These are phyloP conservation scores for Gaeumannomyces tritici DNA, from an alignment of 2,329 filamentous ascomycete genomes.

Conservation along the genomic window DNA sequence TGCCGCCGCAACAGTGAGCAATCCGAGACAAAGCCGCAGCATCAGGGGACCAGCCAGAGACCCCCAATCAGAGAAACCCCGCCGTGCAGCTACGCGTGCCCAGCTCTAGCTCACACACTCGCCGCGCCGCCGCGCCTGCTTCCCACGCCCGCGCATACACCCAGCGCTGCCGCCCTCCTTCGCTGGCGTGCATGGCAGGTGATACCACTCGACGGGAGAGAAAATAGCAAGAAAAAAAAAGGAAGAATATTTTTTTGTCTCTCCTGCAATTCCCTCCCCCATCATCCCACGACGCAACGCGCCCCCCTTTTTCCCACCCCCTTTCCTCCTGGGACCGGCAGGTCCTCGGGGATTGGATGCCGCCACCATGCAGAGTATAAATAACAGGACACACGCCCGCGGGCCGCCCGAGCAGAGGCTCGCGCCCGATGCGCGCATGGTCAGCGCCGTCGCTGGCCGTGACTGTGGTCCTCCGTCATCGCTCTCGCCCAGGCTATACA, in stretches of 20 bases:
- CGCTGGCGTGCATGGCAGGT: constrained; percentile 1
- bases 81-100: neutral
- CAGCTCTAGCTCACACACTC: neutral
- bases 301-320: neutral
- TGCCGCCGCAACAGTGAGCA: neutral
- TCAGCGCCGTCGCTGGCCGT: neutral
- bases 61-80: neutral
- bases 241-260: neutral
- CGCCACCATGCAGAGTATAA: constrained; percentile 9
- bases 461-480: neutral
- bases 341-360: constrained; percentile 6
- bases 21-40: neutral
- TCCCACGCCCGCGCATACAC: neutral
- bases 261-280: neutral
- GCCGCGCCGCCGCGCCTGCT: neutral
- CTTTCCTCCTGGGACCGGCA: neutral
- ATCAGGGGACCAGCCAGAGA: neutral
- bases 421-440: constrained; percentile 4
- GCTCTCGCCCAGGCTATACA: neutral
- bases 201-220: neutral
- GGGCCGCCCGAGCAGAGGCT: constrained; percentile 3
- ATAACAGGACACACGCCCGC: constrained; percentile 12
- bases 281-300: neutral
- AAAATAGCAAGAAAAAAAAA: neutral
- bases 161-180: neutral